Evolutionary conservation across 495 filamentous ascomycete genomes (phyloP).

Genomic region (Xylaria scruposa): DNA sequence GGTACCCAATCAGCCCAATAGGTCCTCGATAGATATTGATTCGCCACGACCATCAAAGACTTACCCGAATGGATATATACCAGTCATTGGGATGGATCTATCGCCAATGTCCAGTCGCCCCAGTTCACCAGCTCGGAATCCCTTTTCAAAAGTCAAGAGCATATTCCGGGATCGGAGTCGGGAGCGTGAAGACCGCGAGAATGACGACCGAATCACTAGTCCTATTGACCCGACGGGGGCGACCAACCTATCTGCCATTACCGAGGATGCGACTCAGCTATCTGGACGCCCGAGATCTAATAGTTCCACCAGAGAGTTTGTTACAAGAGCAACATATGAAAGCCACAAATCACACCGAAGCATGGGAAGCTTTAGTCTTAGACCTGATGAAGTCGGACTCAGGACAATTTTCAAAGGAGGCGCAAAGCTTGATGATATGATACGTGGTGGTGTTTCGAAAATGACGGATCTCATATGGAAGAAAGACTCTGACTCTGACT

Average conservation of each 20-base stretch:
- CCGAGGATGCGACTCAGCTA: conserved; percentile 37
- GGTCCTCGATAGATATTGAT: conserved; percentile 50
- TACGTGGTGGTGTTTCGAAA: conserved; percentile 56
- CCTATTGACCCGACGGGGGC: conserved; percentile 32
- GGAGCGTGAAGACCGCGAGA: conserved; percentile 40
- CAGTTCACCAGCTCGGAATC: conserved; percentile 52
- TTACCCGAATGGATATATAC: conserved; percentile 40
- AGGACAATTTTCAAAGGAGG: conserved; percentile 51
- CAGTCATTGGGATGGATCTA: conserved; percentile 51
- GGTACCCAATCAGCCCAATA: conserved; percentile 40
- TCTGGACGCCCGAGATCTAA: conserved; percentile 44
- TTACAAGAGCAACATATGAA: conserved; percentile 38
- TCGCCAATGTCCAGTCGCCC: conserved; percentile 51
- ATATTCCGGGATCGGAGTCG: conserved; percentile 57
- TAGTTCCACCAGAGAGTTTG: conserved; percentile 47
- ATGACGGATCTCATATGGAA: conserved; percentile 57
- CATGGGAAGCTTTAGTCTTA: conserved; percentile 45
- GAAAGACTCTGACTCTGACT: conserved; percentile 47
- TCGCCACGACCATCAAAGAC: conserved; percentile 46
- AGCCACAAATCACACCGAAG: conserved; percentile 50
- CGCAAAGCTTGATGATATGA: conserved; percentile 54
- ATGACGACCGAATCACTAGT: conserved; percentile 35
- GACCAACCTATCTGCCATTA: conserved; percentile 32
- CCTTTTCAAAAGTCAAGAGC: conserved; percentile 52
- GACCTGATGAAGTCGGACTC: conserved; percentile 50